Percentiles rank a stretch among this genome's conserved stretches.
Evolutionary conservation across 257 asterid species (phyloP).

Genomic region (Rhazya stricta): DNA sequence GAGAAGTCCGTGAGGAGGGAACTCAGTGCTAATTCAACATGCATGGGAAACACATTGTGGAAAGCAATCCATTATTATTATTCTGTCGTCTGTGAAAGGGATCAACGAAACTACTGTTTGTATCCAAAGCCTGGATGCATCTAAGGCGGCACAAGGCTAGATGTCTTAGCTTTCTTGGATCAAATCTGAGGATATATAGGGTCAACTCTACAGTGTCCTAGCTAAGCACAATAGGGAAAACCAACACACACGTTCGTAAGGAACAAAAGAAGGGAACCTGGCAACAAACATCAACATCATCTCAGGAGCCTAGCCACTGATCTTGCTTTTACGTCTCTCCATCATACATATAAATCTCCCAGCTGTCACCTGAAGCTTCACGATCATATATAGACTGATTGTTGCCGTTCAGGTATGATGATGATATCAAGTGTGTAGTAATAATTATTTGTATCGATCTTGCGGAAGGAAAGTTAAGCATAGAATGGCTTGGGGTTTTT

Average conservation of each 20-base stretch:
- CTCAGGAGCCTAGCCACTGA: background rate
- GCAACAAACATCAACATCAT: background rate
- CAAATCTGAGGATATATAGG: background rate
- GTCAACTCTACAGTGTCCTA: background rate
- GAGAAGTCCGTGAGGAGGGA: background rate
- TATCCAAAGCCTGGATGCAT: background rate
- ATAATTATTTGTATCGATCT: background rate
- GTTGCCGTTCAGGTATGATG: too few relatives aligned
- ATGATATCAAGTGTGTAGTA: background rate
- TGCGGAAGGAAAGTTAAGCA: background rate
- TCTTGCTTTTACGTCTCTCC: background rate
- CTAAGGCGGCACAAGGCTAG: background rate
- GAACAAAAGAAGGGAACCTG: background rate
- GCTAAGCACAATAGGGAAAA: background rate
- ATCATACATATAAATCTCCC: background rate
- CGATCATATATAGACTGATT: background rate
- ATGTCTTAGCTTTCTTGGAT: background rate
- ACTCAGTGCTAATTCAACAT: background rate
- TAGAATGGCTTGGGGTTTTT: background rate
- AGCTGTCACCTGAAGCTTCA: constrained; percentile 4
- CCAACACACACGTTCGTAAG: background rate
- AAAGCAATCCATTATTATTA: background rate
- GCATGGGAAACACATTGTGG: background rate
- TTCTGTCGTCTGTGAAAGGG: constrained; percentile 1
- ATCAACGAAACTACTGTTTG: background rate